Evolutionary conservation across 1,139 yeast genomes (phyloP).

Genomic region (Blastobotrys niveus): DNA sequence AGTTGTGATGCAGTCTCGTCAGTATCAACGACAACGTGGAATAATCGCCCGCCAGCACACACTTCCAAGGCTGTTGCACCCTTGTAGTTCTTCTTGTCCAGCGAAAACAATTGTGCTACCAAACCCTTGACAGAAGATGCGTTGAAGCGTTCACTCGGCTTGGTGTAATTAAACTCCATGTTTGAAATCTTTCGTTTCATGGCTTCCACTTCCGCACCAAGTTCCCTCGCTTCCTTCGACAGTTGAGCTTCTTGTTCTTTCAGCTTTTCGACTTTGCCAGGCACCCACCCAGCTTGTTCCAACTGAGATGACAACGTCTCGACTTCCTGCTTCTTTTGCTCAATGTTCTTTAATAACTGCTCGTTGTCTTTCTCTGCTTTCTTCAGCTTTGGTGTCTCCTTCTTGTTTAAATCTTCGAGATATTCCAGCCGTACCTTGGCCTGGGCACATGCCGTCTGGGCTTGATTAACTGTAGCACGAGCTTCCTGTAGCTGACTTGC

Average conservation of each 20-base stretch:
- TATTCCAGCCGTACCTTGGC: conserved; percentile 55
- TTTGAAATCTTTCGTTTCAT: conserved; percentile 63
- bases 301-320: conserved; percentile 43
- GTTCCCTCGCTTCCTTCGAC: conserved; percentile 37
- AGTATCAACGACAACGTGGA: conserved; percentile 85
- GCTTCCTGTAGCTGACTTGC: conserved; percentile 64
- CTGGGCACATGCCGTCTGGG: conserved; percentile 55
- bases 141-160: conserved; percentile 56
- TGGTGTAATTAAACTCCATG: conserved; percentile 68
- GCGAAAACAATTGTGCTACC: conserved; percentile 75
- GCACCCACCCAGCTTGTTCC: conserved; percentile 55
- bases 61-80: conserved; percentile 84
- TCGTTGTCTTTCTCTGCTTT: conserved; percentile 54
- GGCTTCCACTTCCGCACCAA: conserved; percentile 49
- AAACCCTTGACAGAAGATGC: conserved; percentile 70
- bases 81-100: conserved; percentile 52
- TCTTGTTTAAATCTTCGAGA: conserved; percentile 47
- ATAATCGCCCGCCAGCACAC: conserved; percentile 89
- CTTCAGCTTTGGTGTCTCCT: conserved; percentile 48
- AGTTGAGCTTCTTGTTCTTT: conserved; percentile 36
- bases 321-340: conserved; percentile 40
- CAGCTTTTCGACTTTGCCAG: conserved; percentile 43
- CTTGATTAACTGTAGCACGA: conserved; percentile 51
- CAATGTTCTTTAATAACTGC: conserved; percentile 41
- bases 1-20: conserved; percentile 79